Base-by-base conservation (phyloP, 2,329 filamentous ascomycete genomes). In the Purpureocillium takamizusanense region DNA sequence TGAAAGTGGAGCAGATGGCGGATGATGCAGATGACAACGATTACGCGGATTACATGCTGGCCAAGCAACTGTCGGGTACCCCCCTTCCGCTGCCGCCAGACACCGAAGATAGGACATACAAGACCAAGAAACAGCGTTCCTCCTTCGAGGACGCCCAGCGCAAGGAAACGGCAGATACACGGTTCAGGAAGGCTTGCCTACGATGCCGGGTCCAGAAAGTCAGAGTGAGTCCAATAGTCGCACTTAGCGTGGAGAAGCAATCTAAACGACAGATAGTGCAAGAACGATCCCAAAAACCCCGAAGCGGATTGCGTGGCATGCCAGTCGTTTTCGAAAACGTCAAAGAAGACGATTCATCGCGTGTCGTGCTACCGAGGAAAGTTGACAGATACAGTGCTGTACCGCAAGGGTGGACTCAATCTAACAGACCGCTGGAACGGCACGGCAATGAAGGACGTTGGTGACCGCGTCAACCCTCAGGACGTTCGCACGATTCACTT, bases 281-380 rank as follows among this genome's bases (percentile, higher is more conserved):
- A 46, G 3, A 49, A 53, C 15, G 56, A 68, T 38, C 41, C 45
- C 9, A 40, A 47, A 9, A 46, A 61, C 33, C 46, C 55, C 12
- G 31, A 55, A 14, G 54, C 52, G 12, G 49, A 55, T 5, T 74
- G 70, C 47, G 9, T 53, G 3, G 61, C 60, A 2, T 74, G 70
- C 43, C 42, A 50, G 7, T 49, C 46, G 1, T 57, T 69, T 3
- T 52, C 56, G 10, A 53, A 49, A 21, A 56, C 55, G 1, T 70
- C 67, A 0, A 65, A 63, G 30, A 74, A 69, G 44, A 65, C 66
- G 2, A 62, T 73, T 5, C 69, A 73, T 38, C 53, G 56, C 17
- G 48, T 66, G 4, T 58, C 60, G 0, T 75, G 71, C 40, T 49
- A 59, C 12, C 62, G 70, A 11, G 61, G 55, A 44, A 67, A 65